Percentiles rank a stretch among this genome's conserved stretches.
phyloP scores from a whole-genome alignment of 192 early-diverging fungal genomes.

The Funneliformis geosporum region DNA sequence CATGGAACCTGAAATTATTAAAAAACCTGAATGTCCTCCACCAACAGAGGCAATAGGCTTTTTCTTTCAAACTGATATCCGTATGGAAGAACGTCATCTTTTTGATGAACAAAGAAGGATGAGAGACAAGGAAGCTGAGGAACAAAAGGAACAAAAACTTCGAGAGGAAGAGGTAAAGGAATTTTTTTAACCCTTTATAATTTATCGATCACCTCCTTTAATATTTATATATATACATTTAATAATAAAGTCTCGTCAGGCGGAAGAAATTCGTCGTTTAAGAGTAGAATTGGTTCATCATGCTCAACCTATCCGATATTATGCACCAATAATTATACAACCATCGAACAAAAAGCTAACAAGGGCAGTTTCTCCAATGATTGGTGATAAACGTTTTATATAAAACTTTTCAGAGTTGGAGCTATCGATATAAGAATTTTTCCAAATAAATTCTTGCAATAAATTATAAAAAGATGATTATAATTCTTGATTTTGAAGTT shows the following conservation, averaged over 20 bases:
- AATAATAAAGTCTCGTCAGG: not conserved
- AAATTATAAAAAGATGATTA: too few relatives aligned
- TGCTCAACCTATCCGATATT: constrained; percentile 1
- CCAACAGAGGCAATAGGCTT: constrained; percentile 23
- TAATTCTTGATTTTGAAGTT: too few relatives aligned
- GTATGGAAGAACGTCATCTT: not conserved
- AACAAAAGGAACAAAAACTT: not conserved
- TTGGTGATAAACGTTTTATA: constrained; percentile 5
- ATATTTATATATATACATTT: not conserved
- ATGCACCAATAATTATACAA: not conserved
- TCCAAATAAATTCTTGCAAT: too few relatives aligned
- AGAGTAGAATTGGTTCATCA: constrained; percentile 4
- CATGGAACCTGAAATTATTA: constrained; percentile 8
- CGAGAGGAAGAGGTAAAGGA: constrained; percentile 22
- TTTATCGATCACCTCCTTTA: not conserved
- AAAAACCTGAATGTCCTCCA: constrained; percentile 3
- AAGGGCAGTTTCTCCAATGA: constrained; percentile 16
- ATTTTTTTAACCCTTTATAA: not conserved
- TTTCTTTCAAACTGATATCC: constrained; percentile 1
- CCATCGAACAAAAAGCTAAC: constrained; percentile 22
- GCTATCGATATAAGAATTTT: too few relatives aligned
- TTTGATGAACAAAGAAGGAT: constrained; percentile 3
- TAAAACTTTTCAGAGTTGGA: too few relatives aligned
- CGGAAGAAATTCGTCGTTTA: constrained; percentile 20
- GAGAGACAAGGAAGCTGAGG: not conserved